Evolutionary conservation across 2,329 filamentous ascomycete genomes (phyloP).

Genomic region (Domatiomyces catenatus): DNA sequence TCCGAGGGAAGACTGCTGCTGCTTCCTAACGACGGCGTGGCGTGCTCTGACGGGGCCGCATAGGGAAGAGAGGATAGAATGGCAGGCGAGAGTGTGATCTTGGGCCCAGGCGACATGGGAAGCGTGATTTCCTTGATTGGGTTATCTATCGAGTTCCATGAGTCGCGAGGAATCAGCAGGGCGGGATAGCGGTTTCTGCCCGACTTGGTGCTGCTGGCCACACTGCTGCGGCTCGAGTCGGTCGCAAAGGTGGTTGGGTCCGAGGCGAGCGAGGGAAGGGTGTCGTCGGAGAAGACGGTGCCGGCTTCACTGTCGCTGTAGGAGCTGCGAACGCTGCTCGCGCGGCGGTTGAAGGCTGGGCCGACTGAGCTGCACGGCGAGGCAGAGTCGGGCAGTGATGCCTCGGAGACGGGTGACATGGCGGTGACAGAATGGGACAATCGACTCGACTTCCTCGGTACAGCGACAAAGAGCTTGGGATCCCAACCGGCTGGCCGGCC

Average conservation of each 20-base stretch:
- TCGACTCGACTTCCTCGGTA: conserved; percentile 8
- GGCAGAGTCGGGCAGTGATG: neutral
- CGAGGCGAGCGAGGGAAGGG: conserved; percentile 30
- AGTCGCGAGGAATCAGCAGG: conserved; percentile 43
- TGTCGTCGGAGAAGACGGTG: conserved; percentile 35
- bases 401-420: conserved; percentile 15
- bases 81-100: conserved; percentile 60
- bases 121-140: conserved; percentile 31
- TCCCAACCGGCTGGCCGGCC: conserved; percentile 20
- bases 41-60: conserved; percentile 57
- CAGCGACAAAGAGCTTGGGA: conserved; percentile 14
- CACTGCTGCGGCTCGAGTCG: conserved; percentile 24
- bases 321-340: conserved; percentile 61
- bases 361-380: conserved; percentile 18
- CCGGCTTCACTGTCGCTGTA: conserved; percentile 80
- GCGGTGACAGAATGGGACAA: conserved; percentile 7
- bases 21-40: conserved; percentile 77
- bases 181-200: conserved; percentile 40
- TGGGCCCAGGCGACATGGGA: conserved; percentile 31
- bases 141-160: conserved; percentile 40
- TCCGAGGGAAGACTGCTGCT: conserved; percentile 71
- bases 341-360: conserved; percentile 40
- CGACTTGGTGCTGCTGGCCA: conserved; percentile 23
- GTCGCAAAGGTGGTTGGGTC: conserved; percentile 35
- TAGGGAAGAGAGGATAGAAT: conserved; percentile 57